A percentile compares a stretch with the other conserved stretches of the same genome.
Conservation (phyloP, 352 stramenopile species). For the Globisporangium apiculatum region DNA sequence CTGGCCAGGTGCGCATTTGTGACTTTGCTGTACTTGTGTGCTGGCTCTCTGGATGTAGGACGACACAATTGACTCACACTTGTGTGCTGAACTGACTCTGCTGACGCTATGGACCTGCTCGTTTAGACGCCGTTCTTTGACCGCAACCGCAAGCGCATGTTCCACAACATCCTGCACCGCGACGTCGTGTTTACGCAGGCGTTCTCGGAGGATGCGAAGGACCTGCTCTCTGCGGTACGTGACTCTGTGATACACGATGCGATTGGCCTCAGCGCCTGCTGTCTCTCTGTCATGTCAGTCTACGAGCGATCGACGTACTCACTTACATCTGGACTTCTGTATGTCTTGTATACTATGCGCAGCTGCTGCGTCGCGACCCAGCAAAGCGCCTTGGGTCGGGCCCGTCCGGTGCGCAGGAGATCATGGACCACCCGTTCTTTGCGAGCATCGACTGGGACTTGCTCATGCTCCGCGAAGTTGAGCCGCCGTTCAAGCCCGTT, state of each 20-base stretch:
- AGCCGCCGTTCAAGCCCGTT: conserved; percentile 82
- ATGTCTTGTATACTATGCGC: background rate
- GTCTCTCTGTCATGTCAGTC: background rate
- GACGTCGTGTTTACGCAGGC: conserved; percentile 82
- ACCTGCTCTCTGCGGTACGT: conserved; percentile 60
- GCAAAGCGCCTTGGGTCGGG: conserved; percentile 77
- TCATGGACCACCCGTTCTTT: conserved; percentile 88
- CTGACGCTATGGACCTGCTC: background rate
- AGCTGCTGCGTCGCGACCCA: conserved; percentile 78
- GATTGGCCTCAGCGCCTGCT: background rate
- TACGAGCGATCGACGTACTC: background rate
- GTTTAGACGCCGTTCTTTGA: conserved; percentile 91
- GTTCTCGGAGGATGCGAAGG: conserved; percentile 86
- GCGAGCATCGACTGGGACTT: conserved; percentile 82
- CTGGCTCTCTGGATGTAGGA: too few relatives aligned
- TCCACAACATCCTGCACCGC: conserved; percentile 90
- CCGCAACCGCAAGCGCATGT: conserved; percentile 93
- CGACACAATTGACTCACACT: too few relatives aligned
- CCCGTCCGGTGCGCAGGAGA: conserved; percentile 79
- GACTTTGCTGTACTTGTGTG: background rate
- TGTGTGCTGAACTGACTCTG: too few relatives aligned
- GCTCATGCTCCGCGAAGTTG: conserved; percentile 72
- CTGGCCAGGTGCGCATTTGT: conserved; percentile 35
- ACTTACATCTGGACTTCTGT: too few relatives aligned
- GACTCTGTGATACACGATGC: too few relatives aligned